phyloP scores from a whole-genome alignment of 768 basidiomycete genomes.

The Suillus lakei region DNA sequence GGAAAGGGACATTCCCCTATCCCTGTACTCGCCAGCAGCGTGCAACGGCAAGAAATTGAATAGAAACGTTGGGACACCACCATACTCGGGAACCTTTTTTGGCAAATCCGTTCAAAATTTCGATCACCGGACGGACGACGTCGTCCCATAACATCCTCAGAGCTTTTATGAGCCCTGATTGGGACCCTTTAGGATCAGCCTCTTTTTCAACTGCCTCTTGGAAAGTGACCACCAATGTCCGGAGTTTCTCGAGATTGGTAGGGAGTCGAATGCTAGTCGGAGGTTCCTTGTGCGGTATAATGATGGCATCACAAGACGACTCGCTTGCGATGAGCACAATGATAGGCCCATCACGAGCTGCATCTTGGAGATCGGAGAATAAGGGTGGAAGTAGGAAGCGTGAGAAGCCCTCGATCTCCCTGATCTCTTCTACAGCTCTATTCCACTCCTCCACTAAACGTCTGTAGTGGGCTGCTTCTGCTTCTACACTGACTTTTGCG shows the following conservation, averaged over 20 bases:
- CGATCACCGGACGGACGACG: neutral
- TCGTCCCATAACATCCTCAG: neutral
- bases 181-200: too few species aligned
- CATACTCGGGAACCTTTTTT: neutral
- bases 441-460: slow-evolving; percentile 15
- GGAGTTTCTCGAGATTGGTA: neutral
- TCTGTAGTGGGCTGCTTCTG: neutral
- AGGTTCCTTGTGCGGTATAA: slow-evolving; percentile 1
- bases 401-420: too few species aligned
- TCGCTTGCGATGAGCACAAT: slow-evolving; percentile 8
- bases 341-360: slow-evolving; percentile 6
- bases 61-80: slow-evolving; percentile 15
- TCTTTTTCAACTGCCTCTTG: neutral
- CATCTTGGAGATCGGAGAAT: too few species aligned
- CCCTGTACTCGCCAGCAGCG: slow-evolving; percentile 10
- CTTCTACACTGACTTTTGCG: neutral
- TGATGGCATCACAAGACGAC: slow-evolving; percentile 18
- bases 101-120: neutral
- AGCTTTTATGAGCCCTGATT: neutral
- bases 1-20: neutral
- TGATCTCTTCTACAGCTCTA: too few species aligned
- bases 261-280: neutral
- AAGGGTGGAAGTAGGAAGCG: slow-evolving; percentile 11
- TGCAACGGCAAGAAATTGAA: slow-evolving; percentile 17
- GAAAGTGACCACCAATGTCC: neutral